These are phyloP conservation scores for Quercus parvula DNA, from an alignment of 306 rosid genomes.

Conservation along the genomic window DNA sequence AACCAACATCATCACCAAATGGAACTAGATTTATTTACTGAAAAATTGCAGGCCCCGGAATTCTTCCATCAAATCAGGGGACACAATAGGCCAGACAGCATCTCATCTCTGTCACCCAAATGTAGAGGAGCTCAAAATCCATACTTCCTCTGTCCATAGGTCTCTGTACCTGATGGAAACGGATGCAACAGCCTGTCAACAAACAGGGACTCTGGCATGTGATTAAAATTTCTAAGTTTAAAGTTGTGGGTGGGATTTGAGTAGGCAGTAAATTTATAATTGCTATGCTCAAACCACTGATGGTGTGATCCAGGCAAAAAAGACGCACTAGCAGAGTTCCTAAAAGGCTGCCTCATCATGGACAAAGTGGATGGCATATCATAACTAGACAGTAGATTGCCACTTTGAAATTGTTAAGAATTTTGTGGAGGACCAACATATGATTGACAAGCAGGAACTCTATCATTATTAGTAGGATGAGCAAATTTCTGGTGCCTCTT, in stretches of 20 bases:
- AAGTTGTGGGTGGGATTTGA: constrained; percentile 23
- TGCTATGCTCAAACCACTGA: background rate
- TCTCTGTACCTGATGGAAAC: constrained; percentile 14
- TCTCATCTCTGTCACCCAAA: background rate
- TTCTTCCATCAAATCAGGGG: background rate
- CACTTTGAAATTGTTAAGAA: constrained; percentile 24
- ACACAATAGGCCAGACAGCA: background rate
- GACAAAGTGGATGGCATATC: constrained; percentile 23
- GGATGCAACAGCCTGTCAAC: constrained; percentile 23
- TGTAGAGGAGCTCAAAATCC: constrained; percentile 1
- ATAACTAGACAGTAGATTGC: constrained; percentile 17
- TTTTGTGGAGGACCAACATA: constrained; percentile 15
- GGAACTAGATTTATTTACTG: background rate
- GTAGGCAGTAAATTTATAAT: constrained; percentile 14
- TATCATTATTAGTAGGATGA: constrained; percentile 9
- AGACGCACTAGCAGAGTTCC: constrained; percentile 19
- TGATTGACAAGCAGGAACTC: constrained; percentile 25
- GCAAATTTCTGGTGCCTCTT: constrained; percentile 27
- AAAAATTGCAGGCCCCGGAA: background rate
- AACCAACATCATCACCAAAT: background rate
- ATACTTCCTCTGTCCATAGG: constrained; percentile 24
- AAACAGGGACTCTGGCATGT: constrained; percentile 1
- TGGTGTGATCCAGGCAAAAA: constrained; percentile 18
- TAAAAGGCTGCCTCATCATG: constrained; percentile 27
- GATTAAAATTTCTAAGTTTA: constrained; percentile 21